Percentiles rank a stretch among this genome's conserved stretches.
These are phyloP conservation scores for Cutaneotrichosporon mucoides DNA, from an alignment of 1,284 basidiomycete genomes.

Conservation along the genomic window DNA sequence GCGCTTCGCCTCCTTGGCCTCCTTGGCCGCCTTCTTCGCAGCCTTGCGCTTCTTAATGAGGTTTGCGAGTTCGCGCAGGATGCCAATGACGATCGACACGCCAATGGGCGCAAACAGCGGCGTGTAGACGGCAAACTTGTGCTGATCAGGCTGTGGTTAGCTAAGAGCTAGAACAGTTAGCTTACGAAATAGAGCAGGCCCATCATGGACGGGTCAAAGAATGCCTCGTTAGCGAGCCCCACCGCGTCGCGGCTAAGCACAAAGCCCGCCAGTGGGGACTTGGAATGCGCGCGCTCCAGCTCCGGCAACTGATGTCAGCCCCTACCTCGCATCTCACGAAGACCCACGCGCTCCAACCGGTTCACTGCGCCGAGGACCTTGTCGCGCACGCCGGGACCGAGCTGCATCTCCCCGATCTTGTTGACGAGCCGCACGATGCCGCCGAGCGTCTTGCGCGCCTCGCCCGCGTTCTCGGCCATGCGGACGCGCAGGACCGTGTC, in stretches of 20 bases:
- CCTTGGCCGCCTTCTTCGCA: not conserved
- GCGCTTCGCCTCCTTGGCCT: not conserved
- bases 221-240: slow-evolving; percentile 75
- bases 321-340: not conserved
- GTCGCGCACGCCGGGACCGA: slow-evolving; percentile 67
- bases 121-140: slow-evolving; percentile 90
- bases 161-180: not conserved
- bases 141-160: slow-evolving; percentile 66
- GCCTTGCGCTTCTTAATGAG: not conserved
- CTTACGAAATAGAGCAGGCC: slow-evolving; percentile 81
- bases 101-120: slow-evolving; percentile 84
- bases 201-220: slow-evolving; percentile 96
- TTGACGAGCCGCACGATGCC: slow-evolving; percentile 78
- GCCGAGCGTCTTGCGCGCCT: slow-evolving; percentile 65
- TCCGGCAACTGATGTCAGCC: slow-evolving; percentile 6
- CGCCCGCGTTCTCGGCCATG: slow-evolving; percentile 64
- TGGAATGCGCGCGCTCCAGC: slow-evolving; percentile 1
- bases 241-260: slow-evolving; percentile 64
- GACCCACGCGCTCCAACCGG: slow-evolving; percentile 65
- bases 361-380: slow-evolving; percentile 67
- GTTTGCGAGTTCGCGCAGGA: slow-evolving; percentile 59
- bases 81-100: slow-evolving; percentile 72
- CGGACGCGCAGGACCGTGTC: slow-evolving; percentile 69
- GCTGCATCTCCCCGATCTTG: slow-evolving; percentile 85
- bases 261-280: slow-evolving; percentile 48